These are phyloP conservation scores for Aureobasidium melanogenum DNA, from an alignment of 2,329 filamentous ascomycete genomes.

Conservation along the genomic window DNA sequence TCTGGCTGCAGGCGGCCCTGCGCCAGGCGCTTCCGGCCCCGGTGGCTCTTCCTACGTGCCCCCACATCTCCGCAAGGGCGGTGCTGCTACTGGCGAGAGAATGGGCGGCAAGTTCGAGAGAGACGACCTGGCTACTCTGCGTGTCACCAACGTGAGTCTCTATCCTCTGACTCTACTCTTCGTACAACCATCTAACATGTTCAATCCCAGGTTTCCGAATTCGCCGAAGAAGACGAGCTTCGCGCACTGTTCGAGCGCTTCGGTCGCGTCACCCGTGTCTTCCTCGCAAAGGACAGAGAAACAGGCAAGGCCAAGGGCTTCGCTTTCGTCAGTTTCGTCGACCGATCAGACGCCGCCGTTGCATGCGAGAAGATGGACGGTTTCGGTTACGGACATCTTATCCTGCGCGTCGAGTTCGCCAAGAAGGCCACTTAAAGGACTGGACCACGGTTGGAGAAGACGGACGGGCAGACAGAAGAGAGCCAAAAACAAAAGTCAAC, in stretches of 20 bases:
- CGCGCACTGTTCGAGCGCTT: constrained; percentile 98
- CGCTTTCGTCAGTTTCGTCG: constrained; percentile 95
- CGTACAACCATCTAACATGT: neutral
- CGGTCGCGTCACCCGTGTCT: constrained; percentile 92
- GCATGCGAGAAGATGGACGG: constrained; percentile 98
- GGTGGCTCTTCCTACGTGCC: constrained; percentile 86
- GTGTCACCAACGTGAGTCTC: constrained; percentile 86
- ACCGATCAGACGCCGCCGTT: constrained; percentile 79
- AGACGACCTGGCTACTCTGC: constrained; percentile 90
- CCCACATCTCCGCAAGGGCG: constrained; percentile 74
- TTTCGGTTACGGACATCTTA: constrained; percentile 79
- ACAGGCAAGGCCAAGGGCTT: constrained; percentile 96
- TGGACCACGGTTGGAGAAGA: neutral
- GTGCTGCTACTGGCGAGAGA: constrained; percentile 59
- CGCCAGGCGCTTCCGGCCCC: neutral
- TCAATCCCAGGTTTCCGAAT: constrained; percentile 67
- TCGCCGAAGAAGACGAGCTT: constrained; percentile 91
- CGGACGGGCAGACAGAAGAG: neutral
- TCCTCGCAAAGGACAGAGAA: constrained; percentile 95
- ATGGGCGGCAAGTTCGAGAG: constrained; percentile 94
- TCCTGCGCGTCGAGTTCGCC: constrained; percentile 78
- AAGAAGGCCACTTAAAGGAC: constrained; percentile 45
- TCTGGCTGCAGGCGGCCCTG: constrained; percentile 41
- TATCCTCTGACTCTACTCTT: neutral
- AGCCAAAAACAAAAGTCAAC: neutral